These are phyloP conservation scores for Pichia insulana DNA, from an alignment of 805 yeast genomes.

Conservation along the genomic window DNA sequence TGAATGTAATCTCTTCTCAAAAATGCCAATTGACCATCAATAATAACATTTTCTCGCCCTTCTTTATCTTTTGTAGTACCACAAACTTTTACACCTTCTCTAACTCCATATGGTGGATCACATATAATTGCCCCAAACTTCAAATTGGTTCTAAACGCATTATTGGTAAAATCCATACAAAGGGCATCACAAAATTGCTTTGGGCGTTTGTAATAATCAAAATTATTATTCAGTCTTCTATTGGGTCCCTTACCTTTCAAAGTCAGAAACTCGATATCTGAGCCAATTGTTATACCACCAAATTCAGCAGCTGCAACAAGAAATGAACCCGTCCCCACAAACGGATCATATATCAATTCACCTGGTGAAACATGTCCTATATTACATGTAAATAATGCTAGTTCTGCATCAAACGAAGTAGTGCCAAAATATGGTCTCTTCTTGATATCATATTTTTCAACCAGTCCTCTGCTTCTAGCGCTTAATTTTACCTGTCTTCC, in stretches of 20 bases:
- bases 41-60: constrained; percentile 66
- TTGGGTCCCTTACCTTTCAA: constrained; percentile 51
- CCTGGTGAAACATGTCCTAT: constrained; percentile 66
- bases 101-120: constrained; percentile 96
- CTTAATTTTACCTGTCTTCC: constrained; percentile 63
- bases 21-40: constrained; percentile 72
- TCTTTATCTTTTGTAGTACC: constrained; percentile 60
- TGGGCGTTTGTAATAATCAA: constrained; percentile 59
- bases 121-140: constrained; percentile 75
- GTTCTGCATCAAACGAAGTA: constrained; percentile 92
- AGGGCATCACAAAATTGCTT: constrained; percentile 60
- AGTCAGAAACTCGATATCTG: constrained; percentile 82
- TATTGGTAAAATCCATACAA: constrained; percentile 93
- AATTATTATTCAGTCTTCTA: constrained; percentile 45
- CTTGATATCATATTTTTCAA: constrained; percentile 75
- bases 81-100: constrained; percentile 90
- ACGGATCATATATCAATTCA: constrained; percentile 80
- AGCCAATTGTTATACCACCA: constrained; percentile 75
- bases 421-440: constrained; percentile 87
- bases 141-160: constrained; percentile 59
- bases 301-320: constrained; percentile 78
- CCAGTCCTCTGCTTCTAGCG: constrained; percentile 49
- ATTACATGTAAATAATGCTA: constrained; percentile 80
- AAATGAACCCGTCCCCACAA: constrained; percentile 95
- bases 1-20: constrained; percentile 78